These are phyloP conservation scores for Aspergillus olivimuriae DNA, from an alignment of 495 filamentous ascomycete species.

Conservation along the genomic window DNA sequence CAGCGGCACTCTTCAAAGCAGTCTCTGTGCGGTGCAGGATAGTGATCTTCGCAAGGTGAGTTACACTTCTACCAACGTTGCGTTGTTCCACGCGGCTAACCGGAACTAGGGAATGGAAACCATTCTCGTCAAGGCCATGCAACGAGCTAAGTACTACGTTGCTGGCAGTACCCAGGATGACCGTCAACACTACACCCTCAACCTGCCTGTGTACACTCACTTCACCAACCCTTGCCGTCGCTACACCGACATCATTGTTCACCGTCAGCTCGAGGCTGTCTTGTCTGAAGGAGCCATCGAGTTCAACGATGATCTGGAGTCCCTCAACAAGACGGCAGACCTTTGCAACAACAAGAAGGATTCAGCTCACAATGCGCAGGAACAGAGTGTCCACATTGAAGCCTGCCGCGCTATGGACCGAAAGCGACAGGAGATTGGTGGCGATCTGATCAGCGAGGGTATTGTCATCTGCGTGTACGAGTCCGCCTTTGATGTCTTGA, in stretches of 20 bases:
- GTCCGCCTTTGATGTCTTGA: slow-evolving; percentile 96
- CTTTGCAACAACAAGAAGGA: slow-evolving; percentile 99
- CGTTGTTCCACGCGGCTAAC: too few species aligned
- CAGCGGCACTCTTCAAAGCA: slow-evolving; percentile 86
- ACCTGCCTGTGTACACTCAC: slow-evolving; percentile 91
- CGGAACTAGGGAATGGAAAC: slow-evolving; percentile 80
- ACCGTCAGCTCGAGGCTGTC: slow-evolving; percentile 86
- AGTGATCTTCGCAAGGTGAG: slow-evolving; percentile 71
- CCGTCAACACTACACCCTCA: slow-evolving; percentile 83
- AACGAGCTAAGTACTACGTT: slow-evolving; percentile 90
- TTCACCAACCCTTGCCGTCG: slow-evolving; percentile 94
- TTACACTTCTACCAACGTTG: too few species aligned
- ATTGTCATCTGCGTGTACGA: slow-evolving; percentile 97
- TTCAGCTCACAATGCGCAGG: slow-evolving; percentile 92
- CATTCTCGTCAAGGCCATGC: slow-evolving; percentile 86
- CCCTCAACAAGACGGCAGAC: slow-evolving; percentile 85
- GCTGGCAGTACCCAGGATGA: slow-evolving; percentile 65
- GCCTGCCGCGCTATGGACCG: slow-evolving; percentile 92
- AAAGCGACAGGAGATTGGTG: slow-evolving; percentile 73
- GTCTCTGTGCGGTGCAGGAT: slow-evolving; percentile 86
- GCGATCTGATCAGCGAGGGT: slow-evolving; percentile 92
- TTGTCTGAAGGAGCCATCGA: slow-evolving; percentile 78
- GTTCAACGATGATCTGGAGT: slow-evolving; percentile 84
- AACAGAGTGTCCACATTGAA: slow-evolving; percentile 98
- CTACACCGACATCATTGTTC: slow-evolving; percentile 91